A percentile compares a stretch with the other conserved stretches of the same genome.
These are phyloP conservation scores for Sanguinoderma infundibulare DNA, from an alignment of 1,284 basidiomycete genomes.

Conservation along the genomic window DNA sequence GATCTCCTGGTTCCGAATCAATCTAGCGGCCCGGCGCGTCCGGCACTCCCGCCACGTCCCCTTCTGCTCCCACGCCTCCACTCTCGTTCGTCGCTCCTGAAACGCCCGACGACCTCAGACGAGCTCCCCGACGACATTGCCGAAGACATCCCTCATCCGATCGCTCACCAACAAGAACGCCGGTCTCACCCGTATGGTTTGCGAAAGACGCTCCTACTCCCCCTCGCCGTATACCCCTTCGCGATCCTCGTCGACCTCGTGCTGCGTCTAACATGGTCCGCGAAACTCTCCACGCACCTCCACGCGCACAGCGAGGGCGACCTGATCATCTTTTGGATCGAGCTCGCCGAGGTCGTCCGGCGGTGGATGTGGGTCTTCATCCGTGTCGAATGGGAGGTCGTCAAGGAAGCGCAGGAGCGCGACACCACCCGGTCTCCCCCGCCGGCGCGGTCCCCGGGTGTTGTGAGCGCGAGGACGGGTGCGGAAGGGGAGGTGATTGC, in stretches of 20 bases:
- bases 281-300: conserved; percentile 90
- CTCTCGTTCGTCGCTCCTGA: conserved; percentile 30
- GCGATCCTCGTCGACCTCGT: conserved; percentile 86
- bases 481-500: conserved; percentile 6
- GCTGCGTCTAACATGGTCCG: conserved; percentile 93
- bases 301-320: conserved; percentile 86
- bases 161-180: conserved; percentile 25
- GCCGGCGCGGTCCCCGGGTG: conserved; percentile 1
- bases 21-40: conserved; percentile 25
- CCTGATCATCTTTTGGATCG: conserved; percentile 86
- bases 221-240: conserved; percentile 86
- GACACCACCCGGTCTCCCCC: conserved; percentile 23
- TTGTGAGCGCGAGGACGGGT: neutral
- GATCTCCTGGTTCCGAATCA: conserved; percentile 62
- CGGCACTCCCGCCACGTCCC: conserved; percentile 41
- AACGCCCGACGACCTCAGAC: conserved; percentile 21
- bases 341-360: conserved; percentile 88
- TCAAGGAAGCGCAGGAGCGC: conserved; percentile 48
- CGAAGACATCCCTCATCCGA: conserved; percentile 25
- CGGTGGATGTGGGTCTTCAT: conserved; percentile 98
- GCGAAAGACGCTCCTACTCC: conserved; percentile 73
- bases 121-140: conserved; percentile 28
- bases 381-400: conserved; percentile 93
- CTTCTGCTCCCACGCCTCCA: conserved; percentile 53
- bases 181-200: conserved; percentile 68